Evolutionary conservation across 805 yeast species (phyloP), one percentile per base, ranked within the genome.

Genomic region (Candida ovalis): DNA sequence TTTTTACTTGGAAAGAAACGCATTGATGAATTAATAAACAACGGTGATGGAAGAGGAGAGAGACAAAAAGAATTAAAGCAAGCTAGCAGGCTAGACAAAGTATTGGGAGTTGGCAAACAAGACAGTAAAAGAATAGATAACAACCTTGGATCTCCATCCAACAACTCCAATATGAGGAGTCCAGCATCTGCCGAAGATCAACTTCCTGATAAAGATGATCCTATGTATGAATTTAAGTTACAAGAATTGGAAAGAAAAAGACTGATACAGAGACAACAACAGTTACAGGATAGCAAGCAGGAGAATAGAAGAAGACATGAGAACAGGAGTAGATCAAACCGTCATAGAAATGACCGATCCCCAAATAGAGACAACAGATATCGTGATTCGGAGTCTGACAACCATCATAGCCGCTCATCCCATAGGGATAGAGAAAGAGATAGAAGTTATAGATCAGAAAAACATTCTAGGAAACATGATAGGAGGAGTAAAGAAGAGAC

Each of bases 201-300:
- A 8, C 47, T 41, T 22, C 56, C 63, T 35, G 59, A 60, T 23
- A 60, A 66, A 45, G 69, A 77, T 38, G 86, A 82, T 55, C 86
- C 86, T 1, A 68, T 81, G 68, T 56, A 71, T 38, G 69, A 64
- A 47, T 73, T 79, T 9, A 67, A 69, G 51, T 48, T 62, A 38
- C 67, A 66, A 42, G 64, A 62, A 46, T 44, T 53, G 22, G 55
- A 49, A 47, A 47, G 57, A 24, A 50, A 48, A 40, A 48, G 45
- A 44, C 3, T 51, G 21, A 25, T 48, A 8, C 48, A 43, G 9
- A 49, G 24, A 15, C 37, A 43, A 27, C 33, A 22, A 24, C 6
- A 9, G 19, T 9, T n/a, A 21, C 19, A 35, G 5, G 32, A n/a
- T 24, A 17, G 15, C 6, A 32, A n/a, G n/a, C 17, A 7, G 13